phyloP scores from a whole-genome alignment of 345 rosid species.

The Populus tremula region DNA sequence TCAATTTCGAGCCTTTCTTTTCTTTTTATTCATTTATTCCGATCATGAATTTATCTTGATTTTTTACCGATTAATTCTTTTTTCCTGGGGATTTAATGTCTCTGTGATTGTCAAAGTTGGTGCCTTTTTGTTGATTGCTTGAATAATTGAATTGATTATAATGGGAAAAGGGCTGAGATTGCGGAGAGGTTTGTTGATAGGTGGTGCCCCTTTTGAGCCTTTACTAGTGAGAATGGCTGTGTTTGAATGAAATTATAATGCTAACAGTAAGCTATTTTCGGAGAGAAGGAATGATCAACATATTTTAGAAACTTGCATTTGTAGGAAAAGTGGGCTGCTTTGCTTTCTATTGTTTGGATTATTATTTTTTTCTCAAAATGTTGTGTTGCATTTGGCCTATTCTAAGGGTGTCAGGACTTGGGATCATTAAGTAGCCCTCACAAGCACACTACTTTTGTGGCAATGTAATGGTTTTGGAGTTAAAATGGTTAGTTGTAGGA shows the following conservation, averaged over 20 bases:
- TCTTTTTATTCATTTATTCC: background rate
- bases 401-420: background rate
- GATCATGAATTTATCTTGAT: background rate
- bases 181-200: background rate
- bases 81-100: background rate
- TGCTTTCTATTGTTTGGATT: background rate
- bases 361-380: background rate
- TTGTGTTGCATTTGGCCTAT: background rate
- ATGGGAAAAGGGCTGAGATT: background rate
- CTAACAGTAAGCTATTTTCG: background rate
- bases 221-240: background rate
- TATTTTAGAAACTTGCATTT: background rate
- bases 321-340: background rate
- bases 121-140: background rate
- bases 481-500: background rate
- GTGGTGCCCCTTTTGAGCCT: background rate
- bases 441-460: background rate
- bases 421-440: background rate
- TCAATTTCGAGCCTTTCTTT: background rate
- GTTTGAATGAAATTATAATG: background rate
- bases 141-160: background rate
- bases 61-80: background rate
- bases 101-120: background rate
- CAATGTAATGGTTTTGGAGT: background rate
- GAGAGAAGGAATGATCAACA: background rate